Conservation (phyloP, 2,329 filamentous ascomycete species). For the Hymenoscyphus infarciens region DNA sequence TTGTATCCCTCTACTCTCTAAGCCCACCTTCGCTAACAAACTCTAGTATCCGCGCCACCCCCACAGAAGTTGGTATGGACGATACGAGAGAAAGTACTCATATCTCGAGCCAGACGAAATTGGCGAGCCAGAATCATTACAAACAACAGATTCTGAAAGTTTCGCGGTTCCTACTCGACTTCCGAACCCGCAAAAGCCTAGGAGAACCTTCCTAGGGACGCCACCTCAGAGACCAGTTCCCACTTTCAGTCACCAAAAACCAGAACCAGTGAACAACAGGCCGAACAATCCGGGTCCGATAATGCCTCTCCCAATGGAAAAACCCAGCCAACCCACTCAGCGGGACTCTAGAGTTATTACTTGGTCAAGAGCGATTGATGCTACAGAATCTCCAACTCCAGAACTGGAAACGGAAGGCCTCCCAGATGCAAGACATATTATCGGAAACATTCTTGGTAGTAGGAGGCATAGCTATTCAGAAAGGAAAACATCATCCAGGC, state of each 20-base stretch:
- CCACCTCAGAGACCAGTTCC: neutral
- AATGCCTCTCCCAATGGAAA: conserved; percentile 7
- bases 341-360: conserved; percentile 29
- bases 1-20: conserved; percentile 6
- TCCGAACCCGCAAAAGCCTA: neutral
- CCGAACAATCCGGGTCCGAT: neutral
- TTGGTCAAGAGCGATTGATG: conserved; percentile 33
- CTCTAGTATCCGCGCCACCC: conserved; percentile 25
- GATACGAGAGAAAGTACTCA: conserved; percentile 20
- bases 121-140: neutral
- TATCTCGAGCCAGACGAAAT: conserved; percentile 7
- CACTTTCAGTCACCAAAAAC: neutral
- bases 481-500: neutral
- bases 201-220: neutral
- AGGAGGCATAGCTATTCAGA: neutral
- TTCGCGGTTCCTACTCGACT: neutral
- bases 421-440: conserved; percentile 21
- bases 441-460: neutral
- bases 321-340: conserved; percentile 26
- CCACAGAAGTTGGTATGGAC: conserved; percentile 17
- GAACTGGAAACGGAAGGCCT: conserved; percentile 6
- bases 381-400: conserved; percentile 25
- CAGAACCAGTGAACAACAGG: neutral
- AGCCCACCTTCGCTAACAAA: conserved; percentile 10
- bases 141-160: neutral